Evolutionary conservation across 139 green algal genomes (phyloP).

Genomic region (Tetradesmus lagerheimii): DNA sequence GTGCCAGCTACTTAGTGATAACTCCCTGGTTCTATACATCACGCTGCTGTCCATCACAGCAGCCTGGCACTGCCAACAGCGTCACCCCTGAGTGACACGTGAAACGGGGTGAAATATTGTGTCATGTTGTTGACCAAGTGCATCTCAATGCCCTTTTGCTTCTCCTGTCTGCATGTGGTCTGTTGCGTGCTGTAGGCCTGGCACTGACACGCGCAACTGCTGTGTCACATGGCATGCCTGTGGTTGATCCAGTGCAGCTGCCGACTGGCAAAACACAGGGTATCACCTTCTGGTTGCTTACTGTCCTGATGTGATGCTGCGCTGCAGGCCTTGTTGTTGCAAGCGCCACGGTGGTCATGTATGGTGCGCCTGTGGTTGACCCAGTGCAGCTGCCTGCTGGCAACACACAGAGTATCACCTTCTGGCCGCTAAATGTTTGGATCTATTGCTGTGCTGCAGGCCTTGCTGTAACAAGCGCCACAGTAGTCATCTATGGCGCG

Average conservation of each 20-base stretch:
- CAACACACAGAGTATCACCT: too few species aligned
- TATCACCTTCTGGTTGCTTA: constrained; percentile 52
- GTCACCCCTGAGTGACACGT: too few species aligned
- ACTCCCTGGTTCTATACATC: constrained; percentile 74
- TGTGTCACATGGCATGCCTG: too few species aligned
- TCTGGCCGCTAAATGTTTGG: too few species aligned
- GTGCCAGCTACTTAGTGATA: too few species aligned
- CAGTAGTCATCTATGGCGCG: constrained; percentile 80
- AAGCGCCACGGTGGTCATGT: constrained; percentile 77
- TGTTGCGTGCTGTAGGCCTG: constrained; percentile 60
- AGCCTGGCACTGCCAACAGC: too few species aligned
- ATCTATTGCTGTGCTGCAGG: neutral
- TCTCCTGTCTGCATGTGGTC: constrained; percentile 32
- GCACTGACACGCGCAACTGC: constrained; percentile 72
- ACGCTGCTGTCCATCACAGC: too few species aligned
- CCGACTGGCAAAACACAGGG: too few species aligned
- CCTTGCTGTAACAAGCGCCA: constrained; percentile 69
- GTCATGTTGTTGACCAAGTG: too few species aligned
- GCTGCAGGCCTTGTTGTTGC: neutral
- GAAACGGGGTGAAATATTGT: too few species aligned
- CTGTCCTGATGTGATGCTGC: constrained; percentile 1
- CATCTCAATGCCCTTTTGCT: neutral
- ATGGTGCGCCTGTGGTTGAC: constrained; percentile 75
- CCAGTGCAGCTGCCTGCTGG: too few species aligned
- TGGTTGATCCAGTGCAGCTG: too few species aligned